These are phyloP conservation scores for Xylaria sp. DNA, from an alignment of 2,329 filamentous ascomycete genomes.

Conservation along the genomic window DNA sequence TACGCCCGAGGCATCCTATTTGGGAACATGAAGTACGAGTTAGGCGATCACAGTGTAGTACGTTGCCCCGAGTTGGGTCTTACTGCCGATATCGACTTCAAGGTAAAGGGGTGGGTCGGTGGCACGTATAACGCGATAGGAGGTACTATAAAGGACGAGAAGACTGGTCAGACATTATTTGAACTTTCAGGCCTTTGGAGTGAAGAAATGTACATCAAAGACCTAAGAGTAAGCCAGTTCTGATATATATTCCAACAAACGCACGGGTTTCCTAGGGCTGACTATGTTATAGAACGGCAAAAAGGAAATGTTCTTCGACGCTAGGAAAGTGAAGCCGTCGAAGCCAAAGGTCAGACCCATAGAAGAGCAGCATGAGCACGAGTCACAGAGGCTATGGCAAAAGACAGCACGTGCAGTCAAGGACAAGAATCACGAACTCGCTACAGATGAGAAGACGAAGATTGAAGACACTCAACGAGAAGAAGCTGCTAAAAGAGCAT, in stretches of 20 bases:
- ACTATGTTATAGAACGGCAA: slow-evolving; percentile 76
- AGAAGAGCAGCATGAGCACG: slow-evolving; percentile 86
- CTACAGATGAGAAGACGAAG: slow-evolving; percentile 95
- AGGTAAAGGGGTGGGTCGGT: slow-evolving; percentile 96
- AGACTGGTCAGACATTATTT: slow-evolving; percentile 86
- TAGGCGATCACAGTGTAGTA: slow-evolving; percentile 95
- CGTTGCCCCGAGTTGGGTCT: slow-evolving; percentile 89
- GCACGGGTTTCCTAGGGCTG: slow-evolving; percentile 20
- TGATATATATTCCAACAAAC: not conserved
- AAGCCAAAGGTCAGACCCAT: slow-evolving; percentile 79
- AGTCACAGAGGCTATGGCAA: slow-evolving; percentile 89
- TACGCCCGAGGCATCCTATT: slow-evolving; percentile 97
- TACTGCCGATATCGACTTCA: slow-evolving; percentile 94
- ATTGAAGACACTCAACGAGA: slow-evolving; percentile 93
- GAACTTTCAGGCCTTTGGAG: slow-evolving; percentile 95
- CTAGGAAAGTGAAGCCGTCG: slow-evolving; percentile 79
- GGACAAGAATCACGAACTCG: slow-evolving; percentile 84
- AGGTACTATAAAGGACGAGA: slow-evolving; percentile 87
- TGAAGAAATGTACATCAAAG: slow-evolving; percentile 92
- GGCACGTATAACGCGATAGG: slow-evolving; percentile 97
- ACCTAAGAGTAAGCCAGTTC: slow-evolving; percentile 73
- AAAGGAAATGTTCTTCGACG: slow-evolving; percentile 91
- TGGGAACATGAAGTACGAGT: slow-evolving; percentile 99
- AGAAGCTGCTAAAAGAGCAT: slow-evolving; percentile 82
- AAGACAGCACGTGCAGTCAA: slow-evolving; percentile 84